Conservation (phyloP, 2,329 filamentous ascomycete genomes). For the Colletotrichum ledebouriae region DNA sequence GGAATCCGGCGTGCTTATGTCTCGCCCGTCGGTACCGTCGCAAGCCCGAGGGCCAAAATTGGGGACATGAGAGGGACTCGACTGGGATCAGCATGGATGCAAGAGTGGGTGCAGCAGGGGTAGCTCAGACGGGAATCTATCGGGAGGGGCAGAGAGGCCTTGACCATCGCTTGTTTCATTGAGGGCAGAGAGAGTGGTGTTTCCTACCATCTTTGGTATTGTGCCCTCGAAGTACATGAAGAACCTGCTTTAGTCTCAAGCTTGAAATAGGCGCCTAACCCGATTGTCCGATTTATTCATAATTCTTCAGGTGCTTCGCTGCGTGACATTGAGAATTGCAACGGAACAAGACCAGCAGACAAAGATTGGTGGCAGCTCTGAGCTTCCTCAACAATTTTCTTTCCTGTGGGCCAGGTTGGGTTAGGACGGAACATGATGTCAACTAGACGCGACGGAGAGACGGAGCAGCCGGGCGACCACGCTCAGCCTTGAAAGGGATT, state of each 20-base stretch:
- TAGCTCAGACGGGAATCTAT: conserved; percentile 40
- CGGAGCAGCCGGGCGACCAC: conserved; percentile 27
- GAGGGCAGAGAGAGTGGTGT: conserved; percentile 20
- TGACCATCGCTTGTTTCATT: conserved; percentile 39
- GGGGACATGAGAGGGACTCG: conserved; percentile 29
- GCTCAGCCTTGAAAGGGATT: conserved; percentile 13
- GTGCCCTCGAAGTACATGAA: background rate
- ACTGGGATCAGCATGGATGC: conserved; percentile 30
- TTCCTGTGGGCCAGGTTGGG: conserved; percentile 16
- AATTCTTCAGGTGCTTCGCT: background rate
- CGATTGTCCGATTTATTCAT: background rate
- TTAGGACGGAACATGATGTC: conserved; percentile 32
- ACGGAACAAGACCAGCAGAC: background rate
- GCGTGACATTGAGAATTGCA: background rate
- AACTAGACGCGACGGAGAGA: conserved; percentile 27
- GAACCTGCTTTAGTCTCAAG: no score
- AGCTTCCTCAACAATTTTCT: conserved; percentile 3
- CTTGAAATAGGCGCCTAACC: background rate
- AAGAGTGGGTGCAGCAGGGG: conserved; percentile 35
- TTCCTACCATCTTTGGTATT: background rate
- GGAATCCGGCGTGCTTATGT: conserved; percentile 24
- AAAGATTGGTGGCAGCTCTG: background rate
- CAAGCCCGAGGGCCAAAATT: conserved; percentile 36
- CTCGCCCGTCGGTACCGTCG: conserved; percentile 38
- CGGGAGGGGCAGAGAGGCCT: conserved; percentile 35